Conservation (phyloP, 805 yeast genomes). For the Grigorovia jiainica region DNA sequence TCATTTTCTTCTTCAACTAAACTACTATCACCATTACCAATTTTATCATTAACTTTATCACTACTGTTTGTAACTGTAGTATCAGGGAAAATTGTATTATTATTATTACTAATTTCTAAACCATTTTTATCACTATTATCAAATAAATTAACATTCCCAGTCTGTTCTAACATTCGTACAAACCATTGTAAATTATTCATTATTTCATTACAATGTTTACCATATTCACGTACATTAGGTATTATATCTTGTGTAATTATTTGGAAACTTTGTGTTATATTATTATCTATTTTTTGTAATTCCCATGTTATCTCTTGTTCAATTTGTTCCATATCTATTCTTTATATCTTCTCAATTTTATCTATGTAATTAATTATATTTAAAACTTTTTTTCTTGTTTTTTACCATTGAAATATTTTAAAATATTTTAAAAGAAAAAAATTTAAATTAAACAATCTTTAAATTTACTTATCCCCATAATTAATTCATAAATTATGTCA, state of each 20-base stretch:
- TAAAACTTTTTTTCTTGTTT: not conserved
- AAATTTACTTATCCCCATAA: not conserved
- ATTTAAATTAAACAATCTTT: no score
- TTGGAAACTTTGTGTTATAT: constrained; percentile 57
- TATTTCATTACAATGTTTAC: constrained; percentile 46
- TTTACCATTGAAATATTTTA: no score
- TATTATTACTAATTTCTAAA: constrained; percentile 1
- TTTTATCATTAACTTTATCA: not conserved
- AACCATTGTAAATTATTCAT: constrained; percentile 65
- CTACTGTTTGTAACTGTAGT: not conserved
- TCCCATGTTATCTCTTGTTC: constrained; percentile 74
- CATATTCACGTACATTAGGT: constrained; percentile 57
- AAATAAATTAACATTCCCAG: constrained; percentile 53
- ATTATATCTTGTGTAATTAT: constrained; percentile 57
- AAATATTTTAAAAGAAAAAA: not conserved
- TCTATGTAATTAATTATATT: not conserved
- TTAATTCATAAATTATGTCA: constrained; percentile 25
- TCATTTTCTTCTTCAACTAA: constrained; percentile 6
- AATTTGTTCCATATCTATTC: constrained; percentile 41
- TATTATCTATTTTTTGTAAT: constrained; percentile 70
- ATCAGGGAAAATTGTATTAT: constrained; percentile 1
- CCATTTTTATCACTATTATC: not conserved
- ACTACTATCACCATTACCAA: not conserved
- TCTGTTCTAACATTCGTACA: constrained; percentile 68
- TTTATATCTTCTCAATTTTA: not conserved